Evolutionary conservation across 495 filamentous ascomycete species (phyloP).

Genomic region (Xylona heveae): DNA sequence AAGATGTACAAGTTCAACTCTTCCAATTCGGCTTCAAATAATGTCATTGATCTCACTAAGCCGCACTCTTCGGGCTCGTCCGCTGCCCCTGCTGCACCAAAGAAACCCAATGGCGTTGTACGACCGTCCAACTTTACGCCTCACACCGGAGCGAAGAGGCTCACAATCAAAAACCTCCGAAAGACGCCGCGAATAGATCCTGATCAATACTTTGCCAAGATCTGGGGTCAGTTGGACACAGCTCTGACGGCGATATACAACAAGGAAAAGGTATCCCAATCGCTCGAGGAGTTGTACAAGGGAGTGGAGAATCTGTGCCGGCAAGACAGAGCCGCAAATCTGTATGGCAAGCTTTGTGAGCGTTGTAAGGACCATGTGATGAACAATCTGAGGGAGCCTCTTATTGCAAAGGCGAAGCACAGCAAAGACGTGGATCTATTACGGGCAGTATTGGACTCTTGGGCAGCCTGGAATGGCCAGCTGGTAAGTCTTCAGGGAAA

Average conservation of each 20-base stretch:
- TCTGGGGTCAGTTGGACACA: constrained; percentile 45
- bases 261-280: constrained; percentile 33
- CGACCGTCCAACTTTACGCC: constrained; percentile 23
- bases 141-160: constrained; percentile 48
- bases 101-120: background rate
- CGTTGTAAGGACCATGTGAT: constrained; percentile 41
- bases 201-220: constrained; percentile 49
- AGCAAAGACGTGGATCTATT: constrained; percentile 40
- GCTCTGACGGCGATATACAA: constrained; percentile 55
- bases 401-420: constrained; percentile 26
- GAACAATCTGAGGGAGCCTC: constrained; percentile 27
- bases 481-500: constrained; percentile 25
- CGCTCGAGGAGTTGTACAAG: constrained; percentile 72
- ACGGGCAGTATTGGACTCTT: constrained; percentile 40
- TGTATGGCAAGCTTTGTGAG: constrained; percentile 38
- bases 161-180: constrained; percentile 73
- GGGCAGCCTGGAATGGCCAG: constrained; percentile 62
- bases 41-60: constrained; percentile 9
- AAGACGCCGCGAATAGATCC: constrained; percentile 32
- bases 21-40: constrained; percentile 18
- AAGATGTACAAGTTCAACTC: constrained; percentile 31
- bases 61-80: background rate
- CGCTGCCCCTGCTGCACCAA: background rate
- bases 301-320: constrained; percentile 80
- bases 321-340: constrained; percentile 39